Evolutionary conservation across 2,329 filamentous ascomycete species (phyloP).

Genomic region (Pseudocercospora musae): DNA sequence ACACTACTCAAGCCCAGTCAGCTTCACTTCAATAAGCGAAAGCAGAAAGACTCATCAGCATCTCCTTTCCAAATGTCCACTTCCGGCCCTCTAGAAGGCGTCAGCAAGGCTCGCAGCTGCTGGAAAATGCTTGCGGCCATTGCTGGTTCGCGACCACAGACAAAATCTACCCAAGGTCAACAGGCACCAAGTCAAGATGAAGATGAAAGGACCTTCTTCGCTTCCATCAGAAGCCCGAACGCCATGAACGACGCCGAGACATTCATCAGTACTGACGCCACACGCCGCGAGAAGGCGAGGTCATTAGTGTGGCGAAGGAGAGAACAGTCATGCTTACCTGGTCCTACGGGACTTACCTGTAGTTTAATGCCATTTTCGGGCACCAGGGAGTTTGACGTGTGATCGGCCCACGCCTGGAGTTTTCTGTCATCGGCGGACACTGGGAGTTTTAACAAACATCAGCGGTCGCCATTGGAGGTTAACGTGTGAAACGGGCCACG

Average conservation of each 20-base stretch:
- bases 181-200: slow-evolving; percentile 30
- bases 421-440: background rate
- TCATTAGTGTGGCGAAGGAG: background rate
- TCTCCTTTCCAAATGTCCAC: background rate
- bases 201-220: background rate
- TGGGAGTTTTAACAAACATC: background rate
- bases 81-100: background rate
- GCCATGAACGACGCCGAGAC: background rate
- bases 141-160: background rate
- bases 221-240: background rate
- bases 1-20: background rate
- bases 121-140: background rate
- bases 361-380: background rate
- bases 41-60: background rate
- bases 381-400: background rate
- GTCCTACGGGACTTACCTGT: background rate
- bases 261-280: background rate
- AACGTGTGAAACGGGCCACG: background rate
- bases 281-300: background rate
- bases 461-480: background rate
- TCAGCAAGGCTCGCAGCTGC: background rate
- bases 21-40: background rate
- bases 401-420: background rate
- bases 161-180: background rate
- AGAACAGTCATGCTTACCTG: background rate